These are phyloP conservation scores for Talaromyces ruber DNA, from an alignment of 495 filamentous ascomycete genomes.

Conservation along the genomic window DNA sequence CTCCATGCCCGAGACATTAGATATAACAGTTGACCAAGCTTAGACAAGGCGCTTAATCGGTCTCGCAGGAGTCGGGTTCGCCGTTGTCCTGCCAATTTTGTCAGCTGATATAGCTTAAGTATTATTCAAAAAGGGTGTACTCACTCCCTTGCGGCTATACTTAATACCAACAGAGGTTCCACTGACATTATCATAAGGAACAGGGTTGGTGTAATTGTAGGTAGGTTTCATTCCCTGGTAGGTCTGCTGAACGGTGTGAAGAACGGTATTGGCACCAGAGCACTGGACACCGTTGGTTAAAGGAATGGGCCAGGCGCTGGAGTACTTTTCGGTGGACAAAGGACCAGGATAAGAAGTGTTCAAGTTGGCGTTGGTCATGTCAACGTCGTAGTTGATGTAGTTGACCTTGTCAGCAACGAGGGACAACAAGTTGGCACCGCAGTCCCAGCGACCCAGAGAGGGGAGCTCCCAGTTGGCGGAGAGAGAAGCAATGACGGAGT, in stretches of 20 bases:
- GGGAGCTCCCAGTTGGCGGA: conserved; percentile 61
- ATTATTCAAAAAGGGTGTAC: not conserved
- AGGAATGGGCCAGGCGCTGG: conserved; percentile 30
- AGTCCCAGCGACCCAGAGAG: conserved; percentile 62
- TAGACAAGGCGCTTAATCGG: not conserved
- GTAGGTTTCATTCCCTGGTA: conserved; percentile 25
- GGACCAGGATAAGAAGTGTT: conserved; percentile 44
- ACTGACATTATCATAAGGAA: conserved; percentile 27
- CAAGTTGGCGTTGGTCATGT: conserved; percentile 29
- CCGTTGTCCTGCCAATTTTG: not conserved
- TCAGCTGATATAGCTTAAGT: not conserved
- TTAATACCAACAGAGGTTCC: conserved; percentile 10
- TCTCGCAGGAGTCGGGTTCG: not conserved
- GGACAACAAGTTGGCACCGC: conserved; percentile 59
- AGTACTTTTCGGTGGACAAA: conserved; percentile 22
- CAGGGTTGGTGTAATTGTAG: conserved; percentile 35
- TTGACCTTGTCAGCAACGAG: conserved; percentile 50
- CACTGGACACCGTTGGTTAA: conserved; percentile 22
- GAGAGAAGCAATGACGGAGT: conserved; percentile 56
- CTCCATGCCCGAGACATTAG: not conserved
- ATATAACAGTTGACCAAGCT: not conserved
- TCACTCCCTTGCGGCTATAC: not conserved
- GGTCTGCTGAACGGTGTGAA: conserved; percentile 30
- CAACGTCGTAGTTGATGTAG: conserved; percentile 43
- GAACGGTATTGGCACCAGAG: conserved; percentile 34